phyloP scores from a whole-genome alignment of 805 yeast species.

The Starmerella apis region DNA sequence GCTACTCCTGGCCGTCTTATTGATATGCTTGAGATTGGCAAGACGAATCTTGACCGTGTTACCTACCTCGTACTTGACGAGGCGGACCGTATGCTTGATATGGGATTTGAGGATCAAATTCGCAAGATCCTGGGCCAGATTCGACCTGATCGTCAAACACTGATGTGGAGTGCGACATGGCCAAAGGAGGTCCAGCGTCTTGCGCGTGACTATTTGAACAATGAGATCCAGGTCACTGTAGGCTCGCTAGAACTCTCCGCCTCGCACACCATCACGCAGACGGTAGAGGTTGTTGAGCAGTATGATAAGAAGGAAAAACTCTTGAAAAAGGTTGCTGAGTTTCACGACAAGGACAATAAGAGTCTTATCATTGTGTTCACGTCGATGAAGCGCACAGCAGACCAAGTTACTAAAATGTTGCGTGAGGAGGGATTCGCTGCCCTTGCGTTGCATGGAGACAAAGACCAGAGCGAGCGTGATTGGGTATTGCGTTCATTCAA shows the following conservation, averaged over 20 bases:
- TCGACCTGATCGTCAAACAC: conserved; percentile 98
- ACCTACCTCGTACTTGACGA: conserved; percentile 95
- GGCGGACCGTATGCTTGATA: conserved; percentile 99
- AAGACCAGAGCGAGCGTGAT: conserved; percentile 95
- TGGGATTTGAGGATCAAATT: conserved; percentile 99
- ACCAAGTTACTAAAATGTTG: conserved; percentile 79
- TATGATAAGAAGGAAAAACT: conserved; percentile 91
- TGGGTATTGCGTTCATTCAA: conserved; percentile 94
- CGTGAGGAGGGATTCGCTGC: conserved; percentile 99
- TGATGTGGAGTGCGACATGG: conserved; percentile 99
- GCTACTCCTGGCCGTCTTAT: conserved; percentile 99
- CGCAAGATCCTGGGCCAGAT: conserved; percentile 96
- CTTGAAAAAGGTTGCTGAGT: conserved; percentile 68
- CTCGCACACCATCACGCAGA: conserved; percentile 88
- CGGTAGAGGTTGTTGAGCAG: conserved; percentile 82
- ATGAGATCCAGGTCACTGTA: conserved; percentile 91
- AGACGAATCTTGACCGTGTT: conserved; percentile 90
- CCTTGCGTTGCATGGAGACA: conserved; percentile 96
- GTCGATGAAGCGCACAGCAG: conserved; percentile 97
- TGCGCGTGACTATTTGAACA: conserved; percentile 81
- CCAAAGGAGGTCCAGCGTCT: conserved; percentile 94
- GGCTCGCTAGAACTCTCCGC: conserved; percentile 96
- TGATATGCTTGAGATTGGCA: conserved; percentile 91
- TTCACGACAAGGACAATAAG: conserved; percentile 48
- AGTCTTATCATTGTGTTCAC: conserved; percentile 82